Evolutionary conservation across 768 basidiomycete species (phyloP).

Genomic region (Crepidotus variabilis): DNA sequence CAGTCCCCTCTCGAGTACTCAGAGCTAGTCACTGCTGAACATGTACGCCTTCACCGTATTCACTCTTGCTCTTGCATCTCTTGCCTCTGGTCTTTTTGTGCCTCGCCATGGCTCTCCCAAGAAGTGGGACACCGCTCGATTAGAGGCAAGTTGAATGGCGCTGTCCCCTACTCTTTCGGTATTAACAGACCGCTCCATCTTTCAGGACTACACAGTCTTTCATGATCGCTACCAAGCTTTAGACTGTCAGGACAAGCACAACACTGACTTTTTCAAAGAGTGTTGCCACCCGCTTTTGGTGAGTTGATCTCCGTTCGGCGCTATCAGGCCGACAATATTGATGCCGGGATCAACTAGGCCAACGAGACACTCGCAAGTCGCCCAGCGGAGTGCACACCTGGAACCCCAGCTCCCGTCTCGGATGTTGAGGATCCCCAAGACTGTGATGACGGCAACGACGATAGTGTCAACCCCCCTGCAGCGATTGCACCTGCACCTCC

Average conservation of each 20-base stretch:
- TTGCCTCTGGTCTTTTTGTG: slow-evolving; percentile 34
- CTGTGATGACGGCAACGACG: slow-evolving; percentile 18
- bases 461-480: slow-evolving; percentile 1
- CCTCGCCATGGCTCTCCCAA: slow-evolving; percentile 37
- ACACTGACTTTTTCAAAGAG: slow-evolving; percentile 53
- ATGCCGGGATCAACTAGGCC: slow-evolving; percentile 28
- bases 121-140: slow-evolving; percentile 39
- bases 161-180: background rate
- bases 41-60: slow-evolving; percentile 40
- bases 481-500: slow-evolving; percentile 15
- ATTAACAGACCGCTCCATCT: slow-evolving; percentile 2
- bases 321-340: slow-evolving; percentile 1
- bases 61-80: slow-evolving; percentile 39
- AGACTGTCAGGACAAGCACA: slow-evolving; percentile 44
- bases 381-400: slow-evolving; percentile 47
- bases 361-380: slow-evolving; percentile 46
- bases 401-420: background rate
- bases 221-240: slow-evolving; percentile 61
- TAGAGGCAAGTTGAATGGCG: slow-evolving; percentile 35
- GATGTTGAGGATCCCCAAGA: slow-evolving; percentile 19
- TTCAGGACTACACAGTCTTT: slow-evolving; percentile 49
- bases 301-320: slow-evolving; percentile 14
- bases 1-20: slow-evolving; percentile 14
- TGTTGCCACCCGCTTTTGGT: slow-evolving; percentile 76
- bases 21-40: slow-evolving; percentile 17